Evolutionary conservation across 352 stramenopile species (phyloP), one percentile per base, ranked within the genome.

Genomic region (Thalassiosira oceanica): DNA sequence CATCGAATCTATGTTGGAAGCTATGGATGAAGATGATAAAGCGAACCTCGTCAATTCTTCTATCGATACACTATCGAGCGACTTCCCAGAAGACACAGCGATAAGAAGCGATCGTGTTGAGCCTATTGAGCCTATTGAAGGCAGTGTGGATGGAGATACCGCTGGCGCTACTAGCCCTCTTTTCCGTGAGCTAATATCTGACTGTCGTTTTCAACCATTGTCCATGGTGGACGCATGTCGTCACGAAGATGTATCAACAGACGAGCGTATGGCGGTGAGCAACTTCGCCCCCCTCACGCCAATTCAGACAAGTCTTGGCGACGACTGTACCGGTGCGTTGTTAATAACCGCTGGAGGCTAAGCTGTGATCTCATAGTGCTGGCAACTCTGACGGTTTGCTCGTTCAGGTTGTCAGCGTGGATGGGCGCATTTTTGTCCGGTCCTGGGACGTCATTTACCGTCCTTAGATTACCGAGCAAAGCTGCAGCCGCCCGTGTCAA

Each of bases 321-420:
- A 91, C 63, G 78, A 85, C 37, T 91, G 84, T 51, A 52, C 84
- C 7, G n/a, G n/a, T n/a, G n/a, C n/a, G n/a, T n/a, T n/a, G n/a
- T n/a, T n/a, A n/a, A n/a, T n/a, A n/a, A n/a, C n/a, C n/a, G n/a
- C n/a, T n/a, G n/a, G n/a, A n/a, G n/a, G n/a, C n/a, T n/a, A n/a
- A n/a, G n/a, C n/a, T n/a, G n/a, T n/a, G n/a, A n/a, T n/a, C n/a
- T n/a, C n/a, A n/a, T n/a, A n/a, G n/a, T n/a, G n/a, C n/a, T n/a
- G n/a, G n/a, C n/a, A n/a, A n/a, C n/a, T n/a, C n/a, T n/a, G n/a
- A n/a, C n/a, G n/a, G n/a, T n/a, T n/a, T n/a, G n/a, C n/a, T n/a
- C n/a, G n/a, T n/a, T n/a, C n/a, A n/a, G 84, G 84, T 8, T 91
- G 84, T 39, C 67, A 66, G 41, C 62, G 84, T 49, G 80, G 84